A percentile compares a stretch with the other conserved stretches of the same genome.
phyloP scores from a whole-genome alignment of 2,329 filamentous ascomycete species.

The Fusarium sp. region DNA sequence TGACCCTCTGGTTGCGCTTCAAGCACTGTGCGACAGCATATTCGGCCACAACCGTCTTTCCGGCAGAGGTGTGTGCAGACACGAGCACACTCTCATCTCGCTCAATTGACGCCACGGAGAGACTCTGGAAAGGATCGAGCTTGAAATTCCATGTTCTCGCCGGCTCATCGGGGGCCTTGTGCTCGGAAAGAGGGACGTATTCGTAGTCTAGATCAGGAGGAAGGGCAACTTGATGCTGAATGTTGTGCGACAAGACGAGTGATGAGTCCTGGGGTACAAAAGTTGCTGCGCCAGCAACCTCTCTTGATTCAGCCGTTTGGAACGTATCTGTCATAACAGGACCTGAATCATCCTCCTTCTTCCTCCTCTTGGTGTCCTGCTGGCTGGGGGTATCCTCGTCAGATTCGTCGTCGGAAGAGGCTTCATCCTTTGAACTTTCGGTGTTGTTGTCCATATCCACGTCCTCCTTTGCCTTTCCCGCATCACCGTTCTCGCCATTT shows the following conservation, averaged over 20 bases:
- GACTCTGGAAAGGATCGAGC: slow-evolving; percentile 95
- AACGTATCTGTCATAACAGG: slow-evolving; percentile 93
- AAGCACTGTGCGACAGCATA: slow-evolving; percentile 98
- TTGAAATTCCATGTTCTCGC: slow-evolving; percentile 88
- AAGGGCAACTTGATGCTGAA: slow-evolving; percentile 95
- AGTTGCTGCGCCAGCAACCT: slow-evolving; percentile 82
- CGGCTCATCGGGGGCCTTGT: slow-evolving; percentile 87
- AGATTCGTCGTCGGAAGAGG: slow-evolving; percentile 48
- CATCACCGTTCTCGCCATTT: slow-evolving; percentile 58
- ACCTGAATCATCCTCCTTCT: slow-evolving; percentile 66
- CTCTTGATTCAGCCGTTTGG: slow-evolving; percentile 91
- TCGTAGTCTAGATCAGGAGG: slow-evolving; percentile 94
- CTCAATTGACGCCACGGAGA: slow-evolving; percentile 94
- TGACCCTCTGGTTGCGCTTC: slow-evolving; percentile 96
- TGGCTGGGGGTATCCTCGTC: slow-evolving; percentile 59
- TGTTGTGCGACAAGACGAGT: slow-evolving; percentile 92
- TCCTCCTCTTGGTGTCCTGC: slow-evolving; percentile 68
- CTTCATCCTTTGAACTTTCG: slow-evolving; percentile 51
- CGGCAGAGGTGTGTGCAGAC: slow-evolving; percentile 95
- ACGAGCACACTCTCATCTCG: slow-evolving; percentile 95
- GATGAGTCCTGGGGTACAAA: slow-evolving; percentile 71
- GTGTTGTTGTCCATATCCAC: slow-evolving; percentile 54
- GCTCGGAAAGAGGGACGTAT: slow-evolving; percentile 93
- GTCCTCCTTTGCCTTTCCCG: slow-evolving; percentile 28
- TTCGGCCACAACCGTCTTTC: slow-evolving; percentile 97